Percentiles rank a stretch among this genome's conserved stretches.
These are phyloP conservation scores for Fomitopsis betulina DNA, from an alignment of 1,284 basidiomycete species.

Conservation along the genomic window DNA sequence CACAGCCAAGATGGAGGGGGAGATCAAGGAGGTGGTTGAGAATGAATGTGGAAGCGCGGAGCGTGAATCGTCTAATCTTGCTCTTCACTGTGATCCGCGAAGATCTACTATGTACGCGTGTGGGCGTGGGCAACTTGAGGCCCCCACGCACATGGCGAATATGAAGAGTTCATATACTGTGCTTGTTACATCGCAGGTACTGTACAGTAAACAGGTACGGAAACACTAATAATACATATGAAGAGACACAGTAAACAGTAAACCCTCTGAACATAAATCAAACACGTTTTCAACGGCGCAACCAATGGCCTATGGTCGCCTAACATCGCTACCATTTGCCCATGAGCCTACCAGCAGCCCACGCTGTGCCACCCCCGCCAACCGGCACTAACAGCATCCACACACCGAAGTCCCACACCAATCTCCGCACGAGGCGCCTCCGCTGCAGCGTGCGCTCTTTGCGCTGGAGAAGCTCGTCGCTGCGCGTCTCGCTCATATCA, in stretches of 20 bases:
- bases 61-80: neutral
- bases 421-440: conserved; percentile 52
- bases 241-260: neutral
- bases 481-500: conserved; percentile 24
- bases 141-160: neutral
- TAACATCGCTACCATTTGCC: conserved; percentile 33
- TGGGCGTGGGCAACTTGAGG: neutral
- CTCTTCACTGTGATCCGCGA: neutral
- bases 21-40: neutral
- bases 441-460: conserved; percentile 73
- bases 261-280: neutral
- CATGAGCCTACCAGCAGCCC: conserved; percentile 44
- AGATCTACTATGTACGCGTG: neutral
- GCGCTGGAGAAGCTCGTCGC: conserved; percentile 64
- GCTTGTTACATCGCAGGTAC: neutral
- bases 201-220: neutral
- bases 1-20: neutral
- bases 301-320: neutral
- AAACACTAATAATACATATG: conserved; percentile 4
- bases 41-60: neutral
- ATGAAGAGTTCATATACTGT: neutral
- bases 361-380: conserved; percentile 46
- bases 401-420: conserved; percentile 69
- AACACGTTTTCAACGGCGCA: neutral
- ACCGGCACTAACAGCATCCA: conserved; percentile 59